These are phyloP conservation scores for Russula ochroleuca DNA, from an alignment of 768 basidiomycete species.

Conservation along the genomic window DNA sequence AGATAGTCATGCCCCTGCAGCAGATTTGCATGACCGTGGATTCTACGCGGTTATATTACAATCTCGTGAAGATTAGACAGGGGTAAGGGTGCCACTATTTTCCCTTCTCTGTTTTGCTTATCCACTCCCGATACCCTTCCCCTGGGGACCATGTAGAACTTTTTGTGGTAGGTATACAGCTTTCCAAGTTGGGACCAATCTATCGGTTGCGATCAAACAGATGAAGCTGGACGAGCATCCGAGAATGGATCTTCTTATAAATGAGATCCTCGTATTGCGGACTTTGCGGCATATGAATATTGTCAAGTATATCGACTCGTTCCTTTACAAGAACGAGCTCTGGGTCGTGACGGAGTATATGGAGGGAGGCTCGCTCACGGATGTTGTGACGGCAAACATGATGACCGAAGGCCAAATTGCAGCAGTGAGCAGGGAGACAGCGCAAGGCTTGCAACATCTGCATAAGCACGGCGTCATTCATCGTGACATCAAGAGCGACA, in stretches of 20 bases:
- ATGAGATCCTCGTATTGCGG: constrained; percentile 99
- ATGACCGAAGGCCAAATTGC: constrained; percentile 99
- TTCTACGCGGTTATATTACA: constrained; percentile 89
- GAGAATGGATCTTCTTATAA: constrained; percentile 99
- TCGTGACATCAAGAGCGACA: constrained; percentile 98
- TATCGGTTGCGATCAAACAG: constrained; percentile 97
- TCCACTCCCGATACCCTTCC: constrained; percentile 5
- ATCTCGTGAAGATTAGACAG: constrained; percentile 94
- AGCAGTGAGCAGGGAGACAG: constrained; percentile 89
- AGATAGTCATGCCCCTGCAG: constrained; percentile 80
- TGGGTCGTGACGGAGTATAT: constrained; percentile 99
- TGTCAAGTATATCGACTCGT: constrained; percentile 99
- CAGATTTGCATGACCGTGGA: constrained; percentile 97
- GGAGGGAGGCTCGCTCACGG: constrained; percentile 93
- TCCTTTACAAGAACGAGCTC: constrained; percentile 94
- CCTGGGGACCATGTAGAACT: constrained; percentile 49
- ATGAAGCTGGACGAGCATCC: constrained; percentile 99
- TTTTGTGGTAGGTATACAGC: constrained; percentile 98
- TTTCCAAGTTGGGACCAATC: constrained; percentile 92
- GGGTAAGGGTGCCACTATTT: constrained; percentile 54
- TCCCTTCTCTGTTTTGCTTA: constrained; percentile 8
- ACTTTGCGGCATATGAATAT: constrained; percentile 98
- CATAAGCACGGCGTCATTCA: constrained; percentile 97
- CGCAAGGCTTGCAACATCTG: constrained; percentile 90
- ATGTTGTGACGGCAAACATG: constrained; percentile 91